These are phyloP conservation scores for Verticillium albo-atrum DNA, from an alignment of 2,329 filamentous ascomycete species.

Conservation along the genomic window DNA sequence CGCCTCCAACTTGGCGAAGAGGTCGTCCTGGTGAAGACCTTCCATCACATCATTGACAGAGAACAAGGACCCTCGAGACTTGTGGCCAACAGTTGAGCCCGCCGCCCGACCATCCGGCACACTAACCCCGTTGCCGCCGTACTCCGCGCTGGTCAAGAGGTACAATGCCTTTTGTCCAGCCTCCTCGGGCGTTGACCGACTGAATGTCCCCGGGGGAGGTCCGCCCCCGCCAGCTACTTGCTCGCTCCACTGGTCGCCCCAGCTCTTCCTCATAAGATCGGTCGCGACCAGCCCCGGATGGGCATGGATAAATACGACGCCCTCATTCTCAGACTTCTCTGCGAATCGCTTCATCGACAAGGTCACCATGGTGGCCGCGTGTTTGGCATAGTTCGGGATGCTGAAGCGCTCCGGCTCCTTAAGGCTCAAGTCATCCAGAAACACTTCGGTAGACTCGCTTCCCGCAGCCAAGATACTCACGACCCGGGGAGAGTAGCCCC, in stretches of 20 bases:
- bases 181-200: background rate
- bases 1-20: background rate
- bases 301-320: constrained; percentile 1
- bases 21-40: background rate
- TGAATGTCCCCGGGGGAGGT: background rate
- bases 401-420: background rate
- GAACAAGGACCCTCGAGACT: background rate
- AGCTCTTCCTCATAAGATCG: background rate
- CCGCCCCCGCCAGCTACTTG: background rate
- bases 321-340: background rate
- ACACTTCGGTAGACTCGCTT: background rate
- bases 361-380: background rate
- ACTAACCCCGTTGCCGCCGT: background rate
- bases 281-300: background rate
- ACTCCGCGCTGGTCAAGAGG: background rate
- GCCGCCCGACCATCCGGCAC: background rate
- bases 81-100: background rate
- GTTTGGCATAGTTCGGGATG: background rate
- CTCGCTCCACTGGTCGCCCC: background rate
- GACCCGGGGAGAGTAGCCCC: background rate
- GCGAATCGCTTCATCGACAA: background rate
- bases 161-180: background rate
- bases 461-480: constrained; percentile 1
- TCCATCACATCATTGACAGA: background rate
- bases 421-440: background rate